Conservation (phyloP, 805 yeast species). For the Saturnispora diversa region DNA sequence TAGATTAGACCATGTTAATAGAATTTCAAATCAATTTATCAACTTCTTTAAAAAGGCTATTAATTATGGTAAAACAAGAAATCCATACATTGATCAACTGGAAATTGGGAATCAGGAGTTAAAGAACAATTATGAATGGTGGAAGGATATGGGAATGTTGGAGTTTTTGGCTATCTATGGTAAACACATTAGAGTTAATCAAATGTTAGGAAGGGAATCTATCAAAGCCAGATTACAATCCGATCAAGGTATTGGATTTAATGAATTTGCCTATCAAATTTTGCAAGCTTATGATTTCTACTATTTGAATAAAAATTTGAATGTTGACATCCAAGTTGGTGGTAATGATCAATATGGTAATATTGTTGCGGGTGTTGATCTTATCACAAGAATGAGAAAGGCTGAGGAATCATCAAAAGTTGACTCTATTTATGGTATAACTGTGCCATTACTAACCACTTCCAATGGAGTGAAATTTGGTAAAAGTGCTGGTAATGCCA, state of each 20-base stretch:
- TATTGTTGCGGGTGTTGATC: slow-evolving; percentile 90
- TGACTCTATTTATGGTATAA: slow-evolving; percentile 56
- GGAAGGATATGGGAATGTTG: slow-evolving; percentile 68
- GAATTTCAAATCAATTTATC: slow-evolving; percentile 55
- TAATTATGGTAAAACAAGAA: slow-evolving; percentile 50
- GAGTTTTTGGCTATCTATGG: slow-evolving; percentile 76
- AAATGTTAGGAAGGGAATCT: slow-evolving; percentile 86
- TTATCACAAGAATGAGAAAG: slow-evolving; percentile 52
- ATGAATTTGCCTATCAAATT: slow-evolving; percentile 89
- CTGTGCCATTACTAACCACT: slow-evolving; percentile 85
- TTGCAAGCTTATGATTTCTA: slow-evolving; percentile 92
- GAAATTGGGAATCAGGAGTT: slow-evolving; percentile 17
- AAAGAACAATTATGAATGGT: slow-evolving; percentile 76
- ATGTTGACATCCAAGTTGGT: slow-evolving; percentile 75
- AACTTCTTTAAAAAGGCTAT: slow-evolving; percentile 55
- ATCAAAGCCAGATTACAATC: slow-evolving; percentile 65
- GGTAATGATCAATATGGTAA: slow-evolving; percentile 99
- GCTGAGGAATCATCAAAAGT: slow-evolving; percentile 14
- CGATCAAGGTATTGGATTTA: slow-evolving; percentile 77
- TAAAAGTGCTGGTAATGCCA: slow-evolving; percentile 94
- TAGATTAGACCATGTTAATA: slow-evolving; percentile 47
- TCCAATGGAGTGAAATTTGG: slow-evolving; percentile 92
- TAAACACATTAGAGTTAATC: slow-evolving; percentile 65
- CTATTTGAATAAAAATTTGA: slow-evolving; percentile 53
- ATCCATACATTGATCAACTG: slow-evolving; percentile 17